These are phyloP conservation scores for Elongisporangium prolatum DNA, from an alignment of 352 stramenopile species.

Conservation along the genomic window DNA sequence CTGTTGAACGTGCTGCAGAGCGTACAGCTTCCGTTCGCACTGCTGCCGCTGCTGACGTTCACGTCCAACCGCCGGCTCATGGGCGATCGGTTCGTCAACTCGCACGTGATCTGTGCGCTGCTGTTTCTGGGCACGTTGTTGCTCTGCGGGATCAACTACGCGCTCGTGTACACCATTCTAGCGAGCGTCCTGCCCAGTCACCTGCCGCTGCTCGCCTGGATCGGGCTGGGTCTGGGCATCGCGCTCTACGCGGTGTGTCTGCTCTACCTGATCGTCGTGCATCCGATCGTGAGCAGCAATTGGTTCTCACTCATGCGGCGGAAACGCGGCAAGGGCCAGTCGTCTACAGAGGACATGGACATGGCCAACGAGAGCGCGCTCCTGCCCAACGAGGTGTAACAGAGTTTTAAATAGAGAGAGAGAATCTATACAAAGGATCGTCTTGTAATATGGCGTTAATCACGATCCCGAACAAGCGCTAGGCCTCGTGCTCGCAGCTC, in stretches of 20 bases:
- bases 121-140: conserved; percentile 36
- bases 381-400: too few relatives aligned
- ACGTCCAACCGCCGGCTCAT: conserved; percentile 54
- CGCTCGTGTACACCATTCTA: conserved; percentile 50
- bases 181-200: conserved; percentile 25
- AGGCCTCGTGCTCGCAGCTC: too few relatives aligned
- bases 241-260: conserved; percentile 37
- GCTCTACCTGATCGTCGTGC: conserved; percentile 50
- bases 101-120: conserved; percentile 19
- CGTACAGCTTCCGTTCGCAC: conserved; percentile 82
- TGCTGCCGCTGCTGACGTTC: conserved; percentile 82
- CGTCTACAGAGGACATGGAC: too few relatives aligned
- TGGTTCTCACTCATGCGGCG: too few relatives aligned
- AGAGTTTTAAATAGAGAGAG: too few relatives aligned
- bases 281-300: too few relatives aligned
- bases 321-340: too few relatives aligned
- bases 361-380: too few relatives aligned
- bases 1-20: conserved; percentile 86
- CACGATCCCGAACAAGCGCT: too few relatives aligned
- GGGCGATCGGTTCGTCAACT: conserved; percentile 45
- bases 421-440: too few relatives aligned
- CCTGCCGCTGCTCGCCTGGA: conserved; percentile 14
- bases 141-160: conserved; percentile 61
- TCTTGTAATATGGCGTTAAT: too few relatives aligned
- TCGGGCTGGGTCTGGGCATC: conserved; percentile 10